Evolutionary conservation across 352 stramenopile species (phyloP).

Genomic region (Phytophthora europaea): DNA sequence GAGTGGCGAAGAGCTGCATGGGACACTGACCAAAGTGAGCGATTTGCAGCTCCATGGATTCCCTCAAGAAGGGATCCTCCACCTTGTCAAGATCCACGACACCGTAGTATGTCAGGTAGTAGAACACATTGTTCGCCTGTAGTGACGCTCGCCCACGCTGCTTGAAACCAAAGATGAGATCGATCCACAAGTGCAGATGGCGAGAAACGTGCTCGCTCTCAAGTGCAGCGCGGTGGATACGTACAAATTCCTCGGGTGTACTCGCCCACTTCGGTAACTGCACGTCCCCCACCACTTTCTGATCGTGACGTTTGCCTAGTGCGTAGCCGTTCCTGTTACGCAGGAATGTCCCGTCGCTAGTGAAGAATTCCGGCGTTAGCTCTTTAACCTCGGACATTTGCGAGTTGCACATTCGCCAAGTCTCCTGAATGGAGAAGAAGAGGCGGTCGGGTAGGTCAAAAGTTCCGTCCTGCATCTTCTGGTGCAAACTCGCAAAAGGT

Average conservation of each 20-base stretch:
- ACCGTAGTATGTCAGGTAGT: slow-evolving; percentile 93
- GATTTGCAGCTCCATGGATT: slow-evolving; percentile 98
- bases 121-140: slow-evolving; percentile 98
- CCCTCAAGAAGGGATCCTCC: slow-evolving; percentile 93
- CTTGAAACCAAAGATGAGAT: slow-evolving; percentile 99
- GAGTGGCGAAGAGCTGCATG: slow-evolving; percentile 93
- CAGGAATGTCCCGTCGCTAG: slow-evolving; percentile 94
- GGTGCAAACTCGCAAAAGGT: slow-evolving; percentile 97
- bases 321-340: slow-evolving; percentile 97
- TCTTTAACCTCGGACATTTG: slow-evolving; percentile 99
- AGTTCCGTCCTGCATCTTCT: slow-evolving; percentile 95
- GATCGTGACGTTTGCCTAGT: slow-evolving; percentile 92
- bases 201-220: slow-evolving; percentile 99
- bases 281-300: slow-evolving; percentile 93
- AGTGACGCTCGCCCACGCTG: slow-evolving; percentile 95
- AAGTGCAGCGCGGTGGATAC: slow-evolving; percentile 95
- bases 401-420: slow-evolving; percentile 98
- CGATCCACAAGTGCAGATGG: slow-evolving; percentile 98
- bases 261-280: slow-evolving; percentile 97
- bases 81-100: slow-evolving; percentile 98
- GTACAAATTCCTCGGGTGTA: slow-evolving; percentile 97
- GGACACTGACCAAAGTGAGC: slow-evolving; percentile 99
- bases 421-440: slow-evolving; percentile 97
- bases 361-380: slow-evolving; percentile 99
- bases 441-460: slow-evolving; percentile 99